Conservation (phyloP, 768 basidiomycete species). For the Serendipita vermifera region DNA sequence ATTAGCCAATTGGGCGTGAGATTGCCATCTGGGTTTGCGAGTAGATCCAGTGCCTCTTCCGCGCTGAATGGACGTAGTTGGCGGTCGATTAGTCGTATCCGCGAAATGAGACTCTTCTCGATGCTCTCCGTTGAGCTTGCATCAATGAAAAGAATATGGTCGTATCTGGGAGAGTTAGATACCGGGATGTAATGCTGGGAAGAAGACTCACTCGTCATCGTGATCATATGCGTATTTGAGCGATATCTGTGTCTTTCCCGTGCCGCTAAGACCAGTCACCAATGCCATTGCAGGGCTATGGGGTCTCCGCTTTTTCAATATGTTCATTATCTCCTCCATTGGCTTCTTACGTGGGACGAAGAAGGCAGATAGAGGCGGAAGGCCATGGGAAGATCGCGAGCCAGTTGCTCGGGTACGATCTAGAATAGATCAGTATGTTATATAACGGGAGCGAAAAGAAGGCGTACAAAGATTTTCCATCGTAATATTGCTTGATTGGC, state of each 20-base stretch:
- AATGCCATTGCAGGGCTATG: background rate
- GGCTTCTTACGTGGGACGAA: background rate
- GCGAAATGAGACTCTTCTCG: background rate
- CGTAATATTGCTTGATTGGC: too few species aligned
- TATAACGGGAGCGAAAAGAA: too few species aligned
- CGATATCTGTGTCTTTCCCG: background rate
- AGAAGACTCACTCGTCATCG: too few species aligned
- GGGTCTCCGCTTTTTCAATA: too few species aligned
- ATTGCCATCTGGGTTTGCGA: background rate
- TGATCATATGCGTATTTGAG: background rate
- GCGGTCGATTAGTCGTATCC: background rate
- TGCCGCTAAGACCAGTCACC: background rate
- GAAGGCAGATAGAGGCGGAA: background rate
- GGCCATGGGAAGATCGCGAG: background rate
- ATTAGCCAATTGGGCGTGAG: background rate
- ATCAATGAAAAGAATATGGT: constrained; percentile 2
- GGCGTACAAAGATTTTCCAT: too few species aligned
- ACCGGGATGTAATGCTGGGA: background rate
- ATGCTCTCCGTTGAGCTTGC: background rate
- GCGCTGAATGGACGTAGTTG: background rate
- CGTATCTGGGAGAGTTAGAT: background rate
- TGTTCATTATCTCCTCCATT: background rate
- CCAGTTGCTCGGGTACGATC: too few species aligned
- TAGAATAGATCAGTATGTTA: too few species aligned
- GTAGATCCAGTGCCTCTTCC: background rate